Evolutionary conservation across 2,329 filamentous ascomycete species (phyloP), one percentile per base, ranked within the genome.

Genomic region (Venturia nashicola): DNA sequence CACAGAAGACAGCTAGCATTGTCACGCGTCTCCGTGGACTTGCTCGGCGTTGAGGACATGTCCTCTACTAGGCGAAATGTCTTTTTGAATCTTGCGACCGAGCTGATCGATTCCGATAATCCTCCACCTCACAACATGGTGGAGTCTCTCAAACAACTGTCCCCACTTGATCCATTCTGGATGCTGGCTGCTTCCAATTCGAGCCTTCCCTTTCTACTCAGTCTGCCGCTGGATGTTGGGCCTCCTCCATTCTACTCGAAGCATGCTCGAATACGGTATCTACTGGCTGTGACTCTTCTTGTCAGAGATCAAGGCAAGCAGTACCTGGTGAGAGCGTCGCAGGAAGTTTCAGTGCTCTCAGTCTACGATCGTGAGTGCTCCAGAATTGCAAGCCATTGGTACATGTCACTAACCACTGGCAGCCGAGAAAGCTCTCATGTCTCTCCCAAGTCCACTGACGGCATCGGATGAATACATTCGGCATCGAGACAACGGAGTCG

Each of bases 371-470:
- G 77, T 79, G 71, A 64, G 76, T 72, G 9, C 51, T 18, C 2
- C 5, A 14, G n/a, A 39, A 44, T 4, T 16, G 5, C 46, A 48
- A 27, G 8, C n/a, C 57, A 18, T 51, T 8, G 12, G 39, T 57
- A 14, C 16, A 44, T 2, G 23, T 43, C 32, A 14, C 68, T 70
- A 59, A 71, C 44, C 6, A 12, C 5, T 44, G n/a, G 32, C 59
- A 79, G 77, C 81, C 20, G 80, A 83, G 67, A 82, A 80, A 69
- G 80, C 81, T 8, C 73, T 83, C 39, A 76, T 79, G 66, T 82
- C 80, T 42, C 72, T 83, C 11, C 76, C 79, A 6, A 81, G 79
- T 65, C 80, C 80, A 8, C 70, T 83, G 42, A 80, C 77, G 34
- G 79, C 78, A 14, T 76, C 74, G 18, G 79, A 82, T 65, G 79